These are phyloP conservation scores for Plasmopara halstedii DNA, from an alignment of 352 stramenopile species.

Conservation along the genomic window DNA sequence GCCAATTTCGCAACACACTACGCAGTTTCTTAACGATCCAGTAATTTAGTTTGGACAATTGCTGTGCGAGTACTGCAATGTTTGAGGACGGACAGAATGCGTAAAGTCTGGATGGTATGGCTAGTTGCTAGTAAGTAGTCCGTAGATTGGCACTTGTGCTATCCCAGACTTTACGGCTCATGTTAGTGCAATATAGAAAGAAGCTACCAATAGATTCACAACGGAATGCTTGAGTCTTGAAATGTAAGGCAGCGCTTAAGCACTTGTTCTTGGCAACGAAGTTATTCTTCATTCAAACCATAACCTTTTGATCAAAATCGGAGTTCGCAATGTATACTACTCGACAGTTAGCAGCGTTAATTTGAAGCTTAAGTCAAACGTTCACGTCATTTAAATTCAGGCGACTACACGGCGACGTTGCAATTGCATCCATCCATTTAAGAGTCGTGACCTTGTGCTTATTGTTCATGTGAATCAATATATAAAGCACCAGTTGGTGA, in stretches of 20 bases:
- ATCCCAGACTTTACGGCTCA: too few relatives aligned
- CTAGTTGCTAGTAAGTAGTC: not conserved
- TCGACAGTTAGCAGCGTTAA: too few relatives aligned
- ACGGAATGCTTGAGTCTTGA: not conserved
- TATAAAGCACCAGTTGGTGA: conserved; percentile 49
- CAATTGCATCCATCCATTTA: conserved; percentile 27
- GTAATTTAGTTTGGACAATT: conserved; percentile 24
- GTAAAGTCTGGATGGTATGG: not conserved
- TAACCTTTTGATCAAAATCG: too few relatives aligned
- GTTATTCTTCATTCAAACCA: too few relatives aligned
- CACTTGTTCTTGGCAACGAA: too few relatives aligned
- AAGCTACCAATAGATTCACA: not conserved
- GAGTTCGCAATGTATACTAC: too few relatives aligned
- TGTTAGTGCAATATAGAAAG: too few relatives aligned
- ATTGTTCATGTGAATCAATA: conserved; percentile 15
- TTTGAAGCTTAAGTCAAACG: conserved; percentile 3
- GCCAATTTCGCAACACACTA: conserved; percentile 93
- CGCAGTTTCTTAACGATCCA: conserved; percentile 91
- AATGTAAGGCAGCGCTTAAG: too few relatives aligned
- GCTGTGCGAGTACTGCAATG: conserved; percentile 2
- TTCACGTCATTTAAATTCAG: conserved; percentile 1
- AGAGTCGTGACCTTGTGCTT: not conserved
- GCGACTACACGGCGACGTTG: too few relatives aligned
- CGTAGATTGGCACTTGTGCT: too few relatives aligned
- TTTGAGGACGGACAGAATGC: not conserved